These are phyloP conservation scores for Fusarium nelsonii DNA, from an alignment of 2,329 filamentous ascomycete genomes.

Conservation along the genomic window DNA sequence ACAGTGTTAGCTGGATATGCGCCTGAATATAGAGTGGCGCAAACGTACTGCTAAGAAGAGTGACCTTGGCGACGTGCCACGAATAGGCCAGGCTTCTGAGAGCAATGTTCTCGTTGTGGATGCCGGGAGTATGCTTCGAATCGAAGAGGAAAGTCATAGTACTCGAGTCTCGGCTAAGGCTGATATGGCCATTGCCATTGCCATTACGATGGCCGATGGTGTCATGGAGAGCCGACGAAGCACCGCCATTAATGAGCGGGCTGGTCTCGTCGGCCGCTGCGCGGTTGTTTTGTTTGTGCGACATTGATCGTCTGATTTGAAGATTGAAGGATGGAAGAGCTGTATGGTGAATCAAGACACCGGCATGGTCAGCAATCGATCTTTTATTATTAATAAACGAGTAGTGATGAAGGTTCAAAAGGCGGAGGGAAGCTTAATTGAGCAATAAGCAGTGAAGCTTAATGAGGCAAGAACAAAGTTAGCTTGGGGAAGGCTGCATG, in stretches of 20 bases:
- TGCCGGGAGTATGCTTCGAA: conserved; percentile 63
- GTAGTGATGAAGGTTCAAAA: neutral
- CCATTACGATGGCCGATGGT: conserved; percentile 18
- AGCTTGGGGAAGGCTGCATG: conserved; percentile 21
- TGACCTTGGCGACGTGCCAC: conserved; percentile 70
- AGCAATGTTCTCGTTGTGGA: conserved; percentile 60
- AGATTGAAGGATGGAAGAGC: conserved; percentile 45
- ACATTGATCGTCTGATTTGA: conserved; percentile 52
- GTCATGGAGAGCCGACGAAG: conserved; percentile 42
- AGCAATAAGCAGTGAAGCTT: conserved; percentile 20
- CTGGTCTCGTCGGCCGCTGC: conserved; percentile 54
- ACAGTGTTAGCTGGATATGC: conserved; percentile 17
- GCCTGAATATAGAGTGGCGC: neutral
- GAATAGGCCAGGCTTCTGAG: conserved; percentile 61
- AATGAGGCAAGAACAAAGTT: conserved; percentile 24
- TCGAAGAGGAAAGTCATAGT: conserved; percentile 62
- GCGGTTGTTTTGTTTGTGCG: conserved; percentile 44
- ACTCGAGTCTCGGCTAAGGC: conserved; percentile 41
- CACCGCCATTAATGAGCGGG: conserved; percentile 58
- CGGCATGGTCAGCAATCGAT: conserved; percentile 49
- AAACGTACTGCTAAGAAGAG: conserved; percentile 69
- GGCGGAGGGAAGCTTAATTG: conserved; percentile 17
- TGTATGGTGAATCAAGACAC: conserved; percentile 44
- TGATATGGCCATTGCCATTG: conserved; percentile 43
- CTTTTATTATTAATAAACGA: conserved; percentile 2